A percentile compares a stretch with the other conserved stretches of the same genome.
Conservation (phyloP, 2,329 filamentous ascomycete genomes). For the Sodiomyces alkalinus region DNA sequence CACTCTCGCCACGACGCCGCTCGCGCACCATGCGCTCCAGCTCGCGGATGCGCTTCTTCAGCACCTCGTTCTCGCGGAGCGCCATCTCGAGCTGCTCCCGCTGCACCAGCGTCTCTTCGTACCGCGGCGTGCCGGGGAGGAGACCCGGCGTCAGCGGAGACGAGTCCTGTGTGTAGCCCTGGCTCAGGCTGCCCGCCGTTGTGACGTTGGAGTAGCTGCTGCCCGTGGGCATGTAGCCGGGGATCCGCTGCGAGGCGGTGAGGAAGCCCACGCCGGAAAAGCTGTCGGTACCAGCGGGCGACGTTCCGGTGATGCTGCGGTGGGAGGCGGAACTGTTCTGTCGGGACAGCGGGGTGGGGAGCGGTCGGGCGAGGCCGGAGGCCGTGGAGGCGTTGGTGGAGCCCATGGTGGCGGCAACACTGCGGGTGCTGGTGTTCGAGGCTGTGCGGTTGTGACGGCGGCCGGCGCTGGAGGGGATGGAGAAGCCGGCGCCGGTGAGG, state of each 20-base stretch:
- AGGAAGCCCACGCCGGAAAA: constrained; percentile 31
- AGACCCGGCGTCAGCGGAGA: constrained; percentile 38
- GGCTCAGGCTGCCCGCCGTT: constrained; percentile 16
- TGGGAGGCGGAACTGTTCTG: constrained; percentile 41
- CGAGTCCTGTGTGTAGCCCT: constrained; percentile 13
- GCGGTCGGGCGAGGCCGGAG: constrained; percentile 28
- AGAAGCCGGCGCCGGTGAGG: constrained; percentile 41
- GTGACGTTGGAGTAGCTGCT: too few species aligned
- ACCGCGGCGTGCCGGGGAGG: constrained; percentile 40
- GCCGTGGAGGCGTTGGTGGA: constrained; percentile 20
- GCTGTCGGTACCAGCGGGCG: constrained; percentile 23
- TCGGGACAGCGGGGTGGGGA: constrained; percentile 30
- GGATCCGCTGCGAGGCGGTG: constrained; percentile 22
- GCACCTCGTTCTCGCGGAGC: constrained; percentile 47
- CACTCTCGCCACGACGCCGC: constrained; percentile 33
- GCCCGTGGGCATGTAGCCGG: constrained; percentile 13
- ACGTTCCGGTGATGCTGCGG: constrained; percentile 30
- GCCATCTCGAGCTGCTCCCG: constrained; percentile 44
- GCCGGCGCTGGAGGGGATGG: constrained; percentile 33
- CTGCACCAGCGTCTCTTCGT: constrained; percentile 47
- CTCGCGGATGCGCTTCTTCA: constrained; percentile 47
- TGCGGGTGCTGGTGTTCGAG: constrained; percentile 39
- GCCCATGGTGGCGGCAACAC: constrained; percentile 29
- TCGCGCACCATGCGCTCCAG: constrained; percentile 41
- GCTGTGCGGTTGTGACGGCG: constrained; percentile 42